Evolutionary conservation across 176 grass and related monocot species (phyloP), one percentile per base, ranked within the genome.

Genomic region (Oryza nivara): DNA sequence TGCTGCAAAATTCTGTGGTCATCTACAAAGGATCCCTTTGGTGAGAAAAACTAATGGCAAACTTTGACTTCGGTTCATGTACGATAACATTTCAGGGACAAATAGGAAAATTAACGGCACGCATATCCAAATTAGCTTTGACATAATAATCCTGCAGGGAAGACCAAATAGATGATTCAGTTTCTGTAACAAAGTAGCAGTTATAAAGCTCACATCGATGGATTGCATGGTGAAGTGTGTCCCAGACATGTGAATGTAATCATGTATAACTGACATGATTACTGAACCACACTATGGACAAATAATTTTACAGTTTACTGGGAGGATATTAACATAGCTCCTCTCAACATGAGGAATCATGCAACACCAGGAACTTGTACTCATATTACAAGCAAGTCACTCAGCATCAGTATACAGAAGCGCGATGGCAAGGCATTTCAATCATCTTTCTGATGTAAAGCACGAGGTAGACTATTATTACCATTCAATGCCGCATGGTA

Each of bases 361-460:
- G 79, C 67, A 80, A 82, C 72, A 45, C 75, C 3, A 65, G 51
- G 10, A 63, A 17, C 65, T 51, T 68, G 81, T 72, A 66, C 85
- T 78, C 64, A 70, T 20, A 49, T 91, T 91, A 88, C 85, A 91
- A 88, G 54, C 82, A 89, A 88, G 72, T 26, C 79, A 85, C 87
- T 61, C 76, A 74, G 69, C 71, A 68, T 71, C 74, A 80, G 83
- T 82, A 82, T 65, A 74, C 73, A 40, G 76, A 83, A 72, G 48
- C 64, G 14, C 7, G 16, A 17, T 15, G 25, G 84, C 40, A 74
- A 83, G 73, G 58, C 70, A 85, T 91, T 86, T 95, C 78, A 98
- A 90, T 95, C 93, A 90, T 94, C 88, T 95, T 98, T 98, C 91
- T 88, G 87, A 90, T 91, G 96, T 93, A 92, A 94, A 87, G 88